Percentiles rank a stretch among this genome's conserved stretches.
Conservation (phyloP, 352 stramenopile genomes). For the Phytophthora agathidicida region DNA sequence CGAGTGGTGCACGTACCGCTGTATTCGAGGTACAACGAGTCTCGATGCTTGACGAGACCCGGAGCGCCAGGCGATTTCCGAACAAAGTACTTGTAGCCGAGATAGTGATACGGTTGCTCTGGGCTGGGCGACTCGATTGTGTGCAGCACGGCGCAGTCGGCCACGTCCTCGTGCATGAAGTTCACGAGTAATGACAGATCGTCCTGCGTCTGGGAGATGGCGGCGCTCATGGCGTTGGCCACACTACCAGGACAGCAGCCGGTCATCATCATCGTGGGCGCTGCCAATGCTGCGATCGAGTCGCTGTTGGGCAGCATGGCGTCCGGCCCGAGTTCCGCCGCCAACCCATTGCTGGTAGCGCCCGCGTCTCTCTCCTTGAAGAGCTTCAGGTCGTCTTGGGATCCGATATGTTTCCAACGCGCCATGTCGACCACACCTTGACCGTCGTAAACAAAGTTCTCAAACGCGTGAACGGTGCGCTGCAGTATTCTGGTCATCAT, state of each 20-base stretch:
- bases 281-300: constrained; percentile 28
- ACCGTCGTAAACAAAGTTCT: constrained; percentile 40
- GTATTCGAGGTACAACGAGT: constrained; percentile 57
- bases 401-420: constrained; percentile 47
- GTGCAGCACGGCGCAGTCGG: constrained; percentile 36
- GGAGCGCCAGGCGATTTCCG: constrained; percentile 39
- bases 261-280: constrained; percentile 47
- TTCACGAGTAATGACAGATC: constrained; percentile 51
- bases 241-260: constrained; percentile 48
- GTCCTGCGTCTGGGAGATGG: constrained; percentile 47
- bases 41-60: constrained; percentile 49
- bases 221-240: constrained; percentile 52
- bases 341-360: constrained; percentile 31
- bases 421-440: constrained; percentile 43
- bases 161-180: constrained; percentile 46
- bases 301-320: constrained; percentile 42
- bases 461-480: constrained; percentile 55
- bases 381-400: constrained; percentile 56
- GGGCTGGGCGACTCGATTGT: constrained; percentile 34
- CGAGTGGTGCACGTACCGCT: constrained; percentile 40
- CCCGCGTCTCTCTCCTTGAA: constrained; percentile 49
- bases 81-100: constrained; percentile 70
- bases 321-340: constrained; percentile 30
- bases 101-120: constrained; percentile 48
- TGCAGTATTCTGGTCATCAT: constrained; percentile 53